These are phyloP conservation scores for Candida pseudofarinosa DNA, from an alignment of 805 yeast genomes.

Conservation along the genomic window DNA sequence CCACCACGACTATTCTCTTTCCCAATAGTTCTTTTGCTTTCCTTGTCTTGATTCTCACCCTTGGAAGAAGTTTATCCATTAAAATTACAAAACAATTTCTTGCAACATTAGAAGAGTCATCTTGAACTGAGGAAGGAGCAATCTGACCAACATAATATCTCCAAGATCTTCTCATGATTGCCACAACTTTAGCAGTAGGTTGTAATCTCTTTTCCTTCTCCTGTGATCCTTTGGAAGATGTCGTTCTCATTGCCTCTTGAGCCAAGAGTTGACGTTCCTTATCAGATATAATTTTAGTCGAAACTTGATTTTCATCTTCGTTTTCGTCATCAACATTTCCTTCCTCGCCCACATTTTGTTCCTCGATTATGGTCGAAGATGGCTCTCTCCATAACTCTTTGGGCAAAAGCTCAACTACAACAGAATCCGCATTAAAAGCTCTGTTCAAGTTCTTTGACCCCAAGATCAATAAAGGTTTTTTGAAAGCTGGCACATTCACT, in stretches of 20 bases:
- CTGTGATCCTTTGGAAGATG: constrained; percentile 37
- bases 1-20: constrained; percentile 84
- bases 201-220: constrained; percentile 47
- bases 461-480: constrained; percentile 73
- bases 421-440: constrained; percentile 88
- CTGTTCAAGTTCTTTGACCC: constrained; percentile 87
- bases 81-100: constrained; percentile 79
- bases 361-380: constrained; percentile 74
- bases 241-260: constrained; percentile 69
- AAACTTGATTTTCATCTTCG: constrained; percentile 19
- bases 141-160: constrained; percentile 93
- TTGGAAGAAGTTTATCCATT: constrained; percentile 87
- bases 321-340: constrained; percentile 58
- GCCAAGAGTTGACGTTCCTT: constrained; percentile 69
- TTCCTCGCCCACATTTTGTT: constrained; percentile 55
- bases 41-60: constrained; percentile 81
- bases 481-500: constrained; percentile 64
- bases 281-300: constrained; percentile 51
- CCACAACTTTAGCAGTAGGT: constrained; percentile 94
- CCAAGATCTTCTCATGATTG: constrained; percentile 88
- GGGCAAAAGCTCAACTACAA: constrained; percentile 86
- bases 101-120: constrained; percentile 57
- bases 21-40: constrained; percentile 80
- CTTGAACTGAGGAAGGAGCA: constrained; percentile 65
- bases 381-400: constrained; percentile 85